Evolutionary conservation across 192 early-diverging fungal species (phyloP).

Genomic region (Thamnidium elegans): DNA sequence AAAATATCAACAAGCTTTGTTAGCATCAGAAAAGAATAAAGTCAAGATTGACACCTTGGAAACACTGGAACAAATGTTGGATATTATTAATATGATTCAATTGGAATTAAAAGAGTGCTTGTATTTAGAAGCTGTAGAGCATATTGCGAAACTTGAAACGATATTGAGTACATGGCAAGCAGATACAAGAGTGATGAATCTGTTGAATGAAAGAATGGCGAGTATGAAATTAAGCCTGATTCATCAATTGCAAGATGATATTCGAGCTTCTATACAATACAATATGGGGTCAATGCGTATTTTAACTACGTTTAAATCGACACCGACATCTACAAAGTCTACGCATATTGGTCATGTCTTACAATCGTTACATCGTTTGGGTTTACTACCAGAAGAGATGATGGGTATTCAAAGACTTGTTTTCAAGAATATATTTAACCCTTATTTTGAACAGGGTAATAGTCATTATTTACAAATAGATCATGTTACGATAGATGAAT

Average conservation of each 20-base stretch:
- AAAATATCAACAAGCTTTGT: background rate
- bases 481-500: slow-evolving; percentile 5
- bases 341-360: background rate
- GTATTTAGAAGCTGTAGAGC: background rate
- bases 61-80: background rate
- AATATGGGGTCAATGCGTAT: background rate
- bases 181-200: background rate
- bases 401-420: slow-evolving; percentile 2
- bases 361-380: slow-evolving; percentile 9
- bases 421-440: slow-evolving; percentile 23
- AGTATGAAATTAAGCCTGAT: background rate
- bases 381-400: slow-evolving; percentile 6
- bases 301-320: background rate
- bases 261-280: background rate
- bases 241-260: background rate
- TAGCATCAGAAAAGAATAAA: slow-evolving; percentile 6
- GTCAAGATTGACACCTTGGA: background rate
- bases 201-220: background rate
- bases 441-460: background rate
- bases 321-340: background rate
- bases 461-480: background rate
- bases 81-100: background rate
- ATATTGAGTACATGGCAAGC: background rate
- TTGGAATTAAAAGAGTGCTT: background rate
- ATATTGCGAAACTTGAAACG: background rate